Conservation (phyloP, 257 asterid genomes). For the Solanum corneliomulleri region DNA sequence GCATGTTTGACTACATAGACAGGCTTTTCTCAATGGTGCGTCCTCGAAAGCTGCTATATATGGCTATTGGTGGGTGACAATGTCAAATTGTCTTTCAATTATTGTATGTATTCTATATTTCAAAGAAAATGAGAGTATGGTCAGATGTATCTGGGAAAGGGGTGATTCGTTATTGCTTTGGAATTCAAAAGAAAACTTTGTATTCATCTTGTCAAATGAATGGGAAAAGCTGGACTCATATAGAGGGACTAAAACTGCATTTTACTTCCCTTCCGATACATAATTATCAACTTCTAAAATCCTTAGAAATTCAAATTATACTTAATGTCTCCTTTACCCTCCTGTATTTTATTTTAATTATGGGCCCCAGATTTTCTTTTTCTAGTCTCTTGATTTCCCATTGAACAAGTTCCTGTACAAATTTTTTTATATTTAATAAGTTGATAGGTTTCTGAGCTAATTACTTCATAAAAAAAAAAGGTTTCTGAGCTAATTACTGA, state of each 20-base stretch:
- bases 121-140: neutral
- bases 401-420: neutral
- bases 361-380: neutral
- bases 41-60: slow-evolving; percentile 39
- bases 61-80: slow-evolving; percentile 48
- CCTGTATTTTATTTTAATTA: neutral
- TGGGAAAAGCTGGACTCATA: neutral
- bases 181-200: neutral
- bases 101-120: neutral
- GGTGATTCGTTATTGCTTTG: neutral
- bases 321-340: neutral
- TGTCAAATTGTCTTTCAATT: neutral
- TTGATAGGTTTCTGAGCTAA: neutral
- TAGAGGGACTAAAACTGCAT: neutral
- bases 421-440: neutral
- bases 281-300: neutral
- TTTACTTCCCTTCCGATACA: neutral
- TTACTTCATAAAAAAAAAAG: neutral
- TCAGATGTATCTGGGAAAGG: neutral
- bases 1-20: slow-evolving; percentile 32
- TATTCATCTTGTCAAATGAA: neutral
- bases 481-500: neutral
- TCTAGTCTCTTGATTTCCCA: neutral
- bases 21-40: slow-evolving; percentile 35
- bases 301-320: neutral